Evolutionary conservation across 2,329 filamentous ascomycete species (phyloP), one percentile per base, ranked within the genome.

Genomic region (Stromatinia cepivora): DNA sequence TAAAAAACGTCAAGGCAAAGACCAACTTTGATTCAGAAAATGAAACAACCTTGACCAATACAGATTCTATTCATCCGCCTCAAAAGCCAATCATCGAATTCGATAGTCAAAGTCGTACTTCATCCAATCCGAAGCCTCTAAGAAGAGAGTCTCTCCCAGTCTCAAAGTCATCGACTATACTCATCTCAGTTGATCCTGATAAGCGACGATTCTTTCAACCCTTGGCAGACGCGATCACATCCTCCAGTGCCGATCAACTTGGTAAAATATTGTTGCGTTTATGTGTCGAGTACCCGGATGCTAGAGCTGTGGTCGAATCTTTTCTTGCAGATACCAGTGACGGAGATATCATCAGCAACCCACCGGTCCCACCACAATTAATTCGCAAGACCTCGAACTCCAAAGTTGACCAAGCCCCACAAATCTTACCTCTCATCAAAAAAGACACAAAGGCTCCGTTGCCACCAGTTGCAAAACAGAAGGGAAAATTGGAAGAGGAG

Each of bases 121-220:
- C 6, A 28, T 50, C 59, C 59, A 56, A 67, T 67, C 42, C 45
- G 34, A 56, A 65, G 20, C 36, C n/a, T 31, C 8, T 20, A 1
- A 28, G 9, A 25, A 57, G 31, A n/a, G 25, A 48, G 34, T 39
- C 54, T 9, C 11, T 15, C 22, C 7, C 36, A 17, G 7, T 63
- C 50, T 39, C 46, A 50, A 22, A 36, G 10, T 50, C 61, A 15
- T 65, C 62, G 15, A 22, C 7, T 22, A 52, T 56, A 45, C 57
- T 68, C n/a, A 54, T 20, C 53, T 63, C 46, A 45, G n/a, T 63
- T 15, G 45, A 34, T n/a, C 20, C 25, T 11, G 66, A 63, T 9
- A 64, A 68, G 45, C 25, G 57, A 42, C 57, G 57, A 54, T 64
- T 68, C 48, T 68, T 68, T 64, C 57, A 25, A 10, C 58, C 66